These are phyloP conservation scores for Flueggea neowawraea DNA, from an alignment of 441 rosid species.

Conservation along the genomic window DNA sequence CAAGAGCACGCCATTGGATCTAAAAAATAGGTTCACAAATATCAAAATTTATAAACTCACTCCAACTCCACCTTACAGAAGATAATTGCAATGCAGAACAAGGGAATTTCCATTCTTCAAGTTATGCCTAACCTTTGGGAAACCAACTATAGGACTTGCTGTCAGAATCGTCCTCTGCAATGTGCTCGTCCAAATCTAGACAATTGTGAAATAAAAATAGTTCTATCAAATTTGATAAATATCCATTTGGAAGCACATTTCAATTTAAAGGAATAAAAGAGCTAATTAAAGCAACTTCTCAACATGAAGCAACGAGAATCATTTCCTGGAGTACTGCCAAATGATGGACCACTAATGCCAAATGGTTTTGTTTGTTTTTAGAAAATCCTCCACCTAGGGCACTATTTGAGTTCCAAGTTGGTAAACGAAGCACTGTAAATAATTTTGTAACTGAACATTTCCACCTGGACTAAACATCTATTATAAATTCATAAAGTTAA, in stretches of 20 bases:
- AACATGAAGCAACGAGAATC: too few species aligned
- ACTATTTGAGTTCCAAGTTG: too few species aligned
- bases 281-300: too few species aligned
- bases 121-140: constrained; percentile 79
- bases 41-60: background rate
- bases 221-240: background rate
- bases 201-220: constrained; percentile 10
- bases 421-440: too few species aligned
- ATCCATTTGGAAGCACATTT: background rate
- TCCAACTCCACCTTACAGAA: background rate
- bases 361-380: too few species aligned
- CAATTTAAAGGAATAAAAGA: background rate
- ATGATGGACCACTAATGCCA: too few species aligned
- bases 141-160: constrained; percentile 86
- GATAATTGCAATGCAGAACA: background rate
- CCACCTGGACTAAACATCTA: too few species aligned
- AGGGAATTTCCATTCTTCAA: constrained; percentile 4
- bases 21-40: constrained; percentile 18
- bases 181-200: constrained; percentile 99
- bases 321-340: too few species aligned
- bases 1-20: constrained; percentile 99
- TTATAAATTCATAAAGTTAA: too few species aligned
- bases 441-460: too few species aligned
- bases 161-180: constrained; percentile 88
- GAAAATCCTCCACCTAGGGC: too few species aligned